These are phyloP conservation scores for Rosellinia necatrix DNA, from an alignment of 2,329 filamentous ascomycete species.

Conservation along the genomic window DNA sequence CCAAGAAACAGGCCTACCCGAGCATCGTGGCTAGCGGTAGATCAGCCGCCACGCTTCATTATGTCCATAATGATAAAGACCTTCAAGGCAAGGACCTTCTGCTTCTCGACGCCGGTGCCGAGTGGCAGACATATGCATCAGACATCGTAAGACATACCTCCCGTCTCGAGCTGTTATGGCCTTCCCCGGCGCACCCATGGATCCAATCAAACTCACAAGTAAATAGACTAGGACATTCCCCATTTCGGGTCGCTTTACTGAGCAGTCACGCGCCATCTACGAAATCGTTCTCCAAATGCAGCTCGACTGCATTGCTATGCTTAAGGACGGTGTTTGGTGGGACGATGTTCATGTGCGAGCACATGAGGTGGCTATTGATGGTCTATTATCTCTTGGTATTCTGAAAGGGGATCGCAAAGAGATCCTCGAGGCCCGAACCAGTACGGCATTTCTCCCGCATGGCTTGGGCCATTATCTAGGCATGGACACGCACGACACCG, in stretches of 20 bases:
- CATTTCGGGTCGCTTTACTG: conserved; percentile 71
- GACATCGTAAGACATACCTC: conserved; percentile 60
- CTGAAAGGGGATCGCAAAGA: conserved; percentile 70
- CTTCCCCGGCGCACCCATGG: neutral
- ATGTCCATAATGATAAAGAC: conserved; percentile 76
- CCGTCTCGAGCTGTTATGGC: neutral
- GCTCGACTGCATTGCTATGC: conserved; percentile 70
- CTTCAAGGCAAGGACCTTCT: conserved; percentile 75
- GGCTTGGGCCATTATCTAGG: conserved; percentile 90
- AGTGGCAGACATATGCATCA: conserved; percentile 74
- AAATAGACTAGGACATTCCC: conserved; percentile 82
- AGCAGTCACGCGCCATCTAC: conserved; percentile 76
- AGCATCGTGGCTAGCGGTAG: conserved; percentile 82
- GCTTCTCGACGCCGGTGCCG: conserved; percentile 81
- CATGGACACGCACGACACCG: conserved; percentile 89
- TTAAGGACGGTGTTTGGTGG: conserved; percentile 78
- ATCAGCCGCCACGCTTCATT: conserved; percentile 85
- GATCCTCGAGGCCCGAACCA: conserved; percentile 78
- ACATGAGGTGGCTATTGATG: conserved; percentile 80
- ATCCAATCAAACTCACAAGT: conserved; percentile 28
- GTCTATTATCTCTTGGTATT: conserved; percentile 76
- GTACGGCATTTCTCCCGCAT: conserved; percentile 89
- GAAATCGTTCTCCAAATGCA: conserved; percentile 88
- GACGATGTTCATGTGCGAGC: conserved; percentile 81
- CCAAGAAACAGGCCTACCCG: conserved; percentile 84